Evolutionary conservation across 352 stramenopile species (phyloP).

Genomic region (Aphanomyces euteiches): DNA sequence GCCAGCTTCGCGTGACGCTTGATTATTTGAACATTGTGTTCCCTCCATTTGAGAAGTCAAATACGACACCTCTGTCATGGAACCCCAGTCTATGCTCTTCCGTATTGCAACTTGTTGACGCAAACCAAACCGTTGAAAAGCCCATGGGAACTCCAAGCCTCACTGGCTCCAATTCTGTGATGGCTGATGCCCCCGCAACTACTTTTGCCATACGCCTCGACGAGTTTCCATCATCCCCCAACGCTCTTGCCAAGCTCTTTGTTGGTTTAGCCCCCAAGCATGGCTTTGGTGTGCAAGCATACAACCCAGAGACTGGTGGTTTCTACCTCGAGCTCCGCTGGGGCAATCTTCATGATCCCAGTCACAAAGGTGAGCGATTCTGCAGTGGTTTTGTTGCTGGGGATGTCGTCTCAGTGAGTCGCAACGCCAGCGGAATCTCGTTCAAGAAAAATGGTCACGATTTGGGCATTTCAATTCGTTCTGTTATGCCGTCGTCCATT

Average conservation of each 20-base stretch:
- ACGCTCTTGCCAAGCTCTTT: slow-evolving; percentile 23
- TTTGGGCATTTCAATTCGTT: slow-evolving; percentile 9
- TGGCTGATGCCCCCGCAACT: neutral
- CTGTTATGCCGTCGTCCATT: neutral
- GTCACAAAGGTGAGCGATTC: neutral
- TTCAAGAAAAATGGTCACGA: slow-evolving; percentile 26
- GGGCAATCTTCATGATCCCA: slow-evolving; percentile 1
- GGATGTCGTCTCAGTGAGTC: slow-evolving; percentile 16
- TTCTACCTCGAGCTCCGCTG: slow-evolving; percentile 26
- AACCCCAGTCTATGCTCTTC: slow-evolving; percentile 9
- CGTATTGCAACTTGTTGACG: neutral
- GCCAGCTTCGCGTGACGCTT: slow-evolving; percentile 14
- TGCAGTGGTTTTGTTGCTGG: slow-evolving; percentile 6
- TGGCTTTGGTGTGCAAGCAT: slow-evolving; percentile 24
- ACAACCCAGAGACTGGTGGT: slow-evolving; percentile 6
- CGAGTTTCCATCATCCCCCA: neutral
- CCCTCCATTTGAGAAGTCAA: neutral
- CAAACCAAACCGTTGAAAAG: neutral
- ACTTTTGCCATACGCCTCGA: slow-evolving; percentile 15
- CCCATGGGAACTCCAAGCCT: neutral
- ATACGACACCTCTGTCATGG: neutral
- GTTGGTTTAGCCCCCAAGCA: slow-evolving; percentile 2
- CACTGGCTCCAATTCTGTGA: slow-evolving; percentile 5
- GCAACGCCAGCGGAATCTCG: neutral
- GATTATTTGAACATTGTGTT: slow-evolving; percentile 29